Percentiles rank a stretch among this genome's conserved stretches.
These are phyloP conservation scores for Pythium dissimile DNA, from an alignment of 352 stramenopile genomes.

Conservation along the genomic window DNA sequence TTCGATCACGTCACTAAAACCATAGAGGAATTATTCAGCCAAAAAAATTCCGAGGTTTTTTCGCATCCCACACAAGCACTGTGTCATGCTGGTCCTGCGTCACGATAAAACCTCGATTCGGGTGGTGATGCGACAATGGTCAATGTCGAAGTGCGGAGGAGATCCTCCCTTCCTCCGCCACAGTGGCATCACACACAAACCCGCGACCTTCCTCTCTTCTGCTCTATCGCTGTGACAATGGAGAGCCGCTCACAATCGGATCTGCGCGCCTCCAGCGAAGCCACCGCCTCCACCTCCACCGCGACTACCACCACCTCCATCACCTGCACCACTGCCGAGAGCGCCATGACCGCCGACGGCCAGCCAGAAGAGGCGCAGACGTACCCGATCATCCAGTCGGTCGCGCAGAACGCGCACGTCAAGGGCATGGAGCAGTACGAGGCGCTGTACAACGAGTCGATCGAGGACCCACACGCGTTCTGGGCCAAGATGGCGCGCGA, in stretches of 20 bases:
- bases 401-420: conserved; percentile 63
- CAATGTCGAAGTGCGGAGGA: neutral
- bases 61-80: neutral
- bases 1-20: conserved; percentile 18
- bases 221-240: neutral
- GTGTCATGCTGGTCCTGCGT: neutral
- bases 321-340: neutral
- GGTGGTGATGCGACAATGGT: neutral
- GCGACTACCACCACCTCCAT: neutral
- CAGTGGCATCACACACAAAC: too few species aligned
- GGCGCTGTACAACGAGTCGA: conserved; percentile 81
- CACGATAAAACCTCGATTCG: conserved; percentile 16
- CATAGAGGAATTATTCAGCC: conserved; percentile 16
- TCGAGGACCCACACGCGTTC: conserved; percentile 88
- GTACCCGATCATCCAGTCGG: conserved; percentile 33
- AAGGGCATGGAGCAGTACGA: conserved; percentile 77
- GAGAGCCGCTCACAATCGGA: conserved; percentile 20
- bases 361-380: conserved; percentile 12
- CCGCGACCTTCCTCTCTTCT: neutral
- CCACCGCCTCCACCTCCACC: neutral
- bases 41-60: conserved; percentile 5
- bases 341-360: conserved; percentile 17
- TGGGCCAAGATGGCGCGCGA: conserved; percentile 90
- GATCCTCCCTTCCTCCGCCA: neutral
- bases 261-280: conserved; percentile 6